Base-by-base conservation (phyloP, 202 grass and related monocot species). In the Bolboschoenoplectus hybrid region DNA sequence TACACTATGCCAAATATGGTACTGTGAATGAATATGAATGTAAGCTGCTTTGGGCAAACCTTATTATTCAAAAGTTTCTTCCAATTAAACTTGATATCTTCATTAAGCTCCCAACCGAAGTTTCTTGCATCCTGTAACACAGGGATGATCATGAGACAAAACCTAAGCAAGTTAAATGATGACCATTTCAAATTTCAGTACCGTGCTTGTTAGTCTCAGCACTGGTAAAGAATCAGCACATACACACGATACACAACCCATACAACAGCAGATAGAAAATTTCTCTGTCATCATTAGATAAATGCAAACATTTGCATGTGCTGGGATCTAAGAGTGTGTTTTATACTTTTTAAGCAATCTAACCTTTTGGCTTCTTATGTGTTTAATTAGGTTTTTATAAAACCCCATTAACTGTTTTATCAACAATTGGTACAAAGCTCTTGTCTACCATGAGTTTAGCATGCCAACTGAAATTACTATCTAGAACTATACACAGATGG, bases 21-120 rank as follows among this genome's bases (percentile, higher is more conserved):
- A n/a, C 74, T 58, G 3, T 39, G 26, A 58, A 17, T 60, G 74
- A n/a, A 58, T 57, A 39, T 78, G 50, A 7, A 35, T 0, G 45
- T 4, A 44, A 50, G 51, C 60, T 56, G 45, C 52, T 81, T 64
- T 58, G 46, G 9, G 13, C 87, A 72, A 8, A 98, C 96, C 96
- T 98, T 98, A 62, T 95, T 95, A 16, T 98, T 83, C 84, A 98
- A 83, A 76, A 98, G 66, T 13, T 71, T 94, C 87, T 95, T 98
- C 96, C 96, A 98, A 55, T 95, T 95, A 78, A 94, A 98, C 85
- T 89, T 87, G 66, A 98, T 89, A 77, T 98, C 80, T 46, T 92
- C 96, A 9, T 82, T 85, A n/a, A 98, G 84, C 44, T 98, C 96
- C 96, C 96, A 98, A 40, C 96, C 96, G 11, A 95, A 98, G 69